Percentiles rank a stretch among this genome's conserved stretches.
Conservation (phyloP, 495 filamentous ascomycete species). For the Chaetomium tenue region DNA sequence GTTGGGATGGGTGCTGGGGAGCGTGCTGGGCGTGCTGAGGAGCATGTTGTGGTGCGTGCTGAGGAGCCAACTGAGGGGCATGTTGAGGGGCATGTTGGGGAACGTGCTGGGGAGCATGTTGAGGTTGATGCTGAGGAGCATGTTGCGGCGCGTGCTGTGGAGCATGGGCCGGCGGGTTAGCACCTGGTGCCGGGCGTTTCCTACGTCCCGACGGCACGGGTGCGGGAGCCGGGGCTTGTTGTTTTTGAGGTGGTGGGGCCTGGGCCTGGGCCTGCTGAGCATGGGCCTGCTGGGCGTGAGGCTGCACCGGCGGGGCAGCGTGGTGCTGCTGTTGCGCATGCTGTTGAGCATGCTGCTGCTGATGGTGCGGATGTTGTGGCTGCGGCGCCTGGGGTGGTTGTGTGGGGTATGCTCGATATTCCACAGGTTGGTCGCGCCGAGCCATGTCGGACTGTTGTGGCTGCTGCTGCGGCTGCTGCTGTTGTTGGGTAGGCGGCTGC, state of each 20-base stretch:
- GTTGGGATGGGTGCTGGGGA: slow-evolving; percentile 28
- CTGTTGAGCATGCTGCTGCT: slow-evolving; percentile 28
- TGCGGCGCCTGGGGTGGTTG: slow-evolving; percentile 38
- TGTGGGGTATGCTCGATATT: slow-evolving; percentile 34
- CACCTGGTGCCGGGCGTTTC: slow-evolving; percentile 36
- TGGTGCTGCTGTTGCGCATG: slow-evolving; percentile 31
- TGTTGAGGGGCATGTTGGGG: slow-evolving; percentile 27
- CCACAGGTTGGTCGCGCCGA: slow-evolving; percentile 43
- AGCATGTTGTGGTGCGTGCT: slow-evolving; percentile 27
- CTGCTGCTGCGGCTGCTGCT: slow-evolving; percentile 33
- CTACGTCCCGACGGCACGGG: slow-evolving; percentile 26
- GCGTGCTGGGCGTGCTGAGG: slow-evolving; percentile 35
- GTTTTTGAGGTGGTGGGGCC: slow-evolving; percentile 41
- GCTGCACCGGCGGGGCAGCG: slow-evolving; percentile 34
- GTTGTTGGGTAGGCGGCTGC: neutral
- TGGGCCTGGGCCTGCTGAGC: slow-evolving; percentile 34
- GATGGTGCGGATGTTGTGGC: slow-evolving; percentile 35
- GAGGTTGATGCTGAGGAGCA: slow-evolving; percentile 6
- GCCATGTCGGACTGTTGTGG: slow-evolving; percentile 41
- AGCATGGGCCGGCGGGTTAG: slow-evolving; percentile 21
- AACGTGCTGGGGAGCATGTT: slow-evolving; percentile 15
- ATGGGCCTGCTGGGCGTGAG: slow-evolving; percentile 34
- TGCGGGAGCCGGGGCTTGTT: slow-evolving; percentile 42
- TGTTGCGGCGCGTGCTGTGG: slow-evolving; percentile 11
- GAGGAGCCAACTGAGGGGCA: slow-evolving; percentile 25